Percentiles rank a stretch among this genome's conserved stretches.
Conservation (phyloP, 371 early-diverging fungal genomes). For the Sporodiniella umbellata region DNA sequence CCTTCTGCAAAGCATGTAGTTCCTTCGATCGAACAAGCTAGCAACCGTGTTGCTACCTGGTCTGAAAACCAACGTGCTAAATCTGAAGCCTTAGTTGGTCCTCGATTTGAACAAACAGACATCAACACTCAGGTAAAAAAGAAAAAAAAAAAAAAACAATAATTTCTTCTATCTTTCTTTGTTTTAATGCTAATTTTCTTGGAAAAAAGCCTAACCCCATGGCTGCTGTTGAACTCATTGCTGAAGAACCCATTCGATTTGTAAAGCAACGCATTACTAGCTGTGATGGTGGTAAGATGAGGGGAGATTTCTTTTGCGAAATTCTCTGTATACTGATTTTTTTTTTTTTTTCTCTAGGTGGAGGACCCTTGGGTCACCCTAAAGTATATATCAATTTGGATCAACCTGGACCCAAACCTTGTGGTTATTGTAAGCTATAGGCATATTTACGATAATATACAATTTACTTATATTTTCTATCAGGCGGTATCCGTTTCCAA, state of each 20-base stretch:
- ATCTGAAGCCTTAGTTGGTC: slow-evolving; percentile 69
- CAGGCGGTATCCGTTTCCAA: slow-evolving; percentile 79
- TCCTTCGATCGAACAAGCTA: slow-evolving; percentile 56
- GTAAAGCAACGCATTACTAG: slow-evolving; percentile 72
- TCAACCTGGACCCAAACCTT: slow-evolving; percentile 68
- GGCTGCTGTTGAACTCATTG: slow-evolving; percentile 92
- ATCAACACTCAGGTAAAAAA: slow-evolving; percentile 70
- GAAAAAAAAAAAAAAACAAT: neutral
- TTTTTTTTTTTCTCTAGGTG: slow-evolving; percentile 51
- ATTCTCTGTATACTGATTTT: neutral
- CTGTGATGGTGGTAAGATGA: slow-evolving; percentile 82
- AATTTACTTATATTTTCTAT: no score
- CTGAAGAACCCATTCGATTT: slow-evolving; percentile 78
- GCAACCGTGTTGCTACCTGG: slow-evolving; percentile 79
- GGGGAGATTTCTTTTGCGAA: neutral
- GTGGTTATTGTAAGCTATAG: slow-evolving; percentile 81
- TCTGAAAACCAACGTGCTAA: slow-evolving; percentile 71
- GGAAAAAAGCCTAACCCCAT: slow-evolving; percentile 76
- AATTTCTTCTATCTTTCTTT: neutral
- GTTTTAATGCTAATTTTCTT: neutral
- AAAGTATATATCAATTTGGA: slow-evolving; percentile 93
- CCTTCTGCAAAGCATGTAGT: slow-evolving; percentile 38
- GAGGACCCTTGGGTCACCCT: slow-evolving; percentile 92
- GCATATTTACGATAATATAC: no score
- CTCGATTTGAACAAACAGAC: slow-evolving; percentile 91